Conservation (phyloP, 257 asterid species). For the Solanum sitiens region DNA sequence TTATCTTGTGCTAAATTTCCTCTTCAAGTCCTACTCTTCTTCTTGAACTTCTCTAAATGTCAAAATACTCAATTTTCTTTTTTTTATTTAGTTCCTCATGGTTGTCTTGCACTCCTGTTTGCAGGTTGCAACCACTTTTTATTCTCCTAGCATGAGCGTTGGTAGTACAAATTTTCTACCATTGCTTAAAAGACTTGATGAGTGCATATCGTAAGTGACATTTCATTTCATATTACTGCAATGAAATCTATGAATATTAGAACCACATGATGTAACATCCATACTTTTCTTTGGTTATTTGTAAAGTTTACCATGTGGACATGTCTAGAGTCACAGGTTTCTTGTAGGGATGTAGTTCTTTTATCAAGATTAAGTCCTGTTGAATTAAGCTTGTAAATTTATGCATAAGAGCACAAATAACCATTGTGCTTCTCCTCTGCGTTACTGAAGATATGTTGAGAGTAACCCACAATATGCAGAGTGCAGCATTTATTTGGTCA, state of each 20-base stretch:
- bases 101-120: constrained; percentile 19
- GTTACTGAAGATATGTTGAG: constrained; percentile 74
- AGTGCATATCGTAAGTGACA: constrained; percentile 83
- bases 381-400: not conserved
- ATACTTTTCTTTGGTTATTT: not conserved
- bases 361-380: not conserved
- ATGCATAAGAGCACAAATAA: not conserved
- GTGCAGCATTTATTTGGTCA: constrained; percentile 94
- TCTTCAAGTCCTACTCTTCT: not conserved
- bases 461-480: constrained; percentile 97
- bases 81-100: not conserved
- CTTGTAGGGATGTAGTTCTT: not conserved
- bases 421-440: constrained; percentile 1
- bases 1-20: not conserved
- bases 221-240: not conserved
- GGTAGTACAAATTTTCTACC: constrained; percentile 74
- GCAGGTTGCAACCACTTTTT: constrained; percentile 96
- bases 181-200: constrained; percentile 87
- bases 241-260: not conserved
- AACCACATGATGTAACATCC: not conserved
- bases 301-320: not conserved
- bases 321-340: not conserved
- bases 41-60: not conserved
- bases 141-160: constrained; percentile 87
- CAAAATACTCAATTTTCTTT: not conserved